Percentiles rank a stretch among this genome's conserved stretches.
Conservation (phyloP, 1,284 basidiomycete species). For the Golubevia pallescens region DNA sequence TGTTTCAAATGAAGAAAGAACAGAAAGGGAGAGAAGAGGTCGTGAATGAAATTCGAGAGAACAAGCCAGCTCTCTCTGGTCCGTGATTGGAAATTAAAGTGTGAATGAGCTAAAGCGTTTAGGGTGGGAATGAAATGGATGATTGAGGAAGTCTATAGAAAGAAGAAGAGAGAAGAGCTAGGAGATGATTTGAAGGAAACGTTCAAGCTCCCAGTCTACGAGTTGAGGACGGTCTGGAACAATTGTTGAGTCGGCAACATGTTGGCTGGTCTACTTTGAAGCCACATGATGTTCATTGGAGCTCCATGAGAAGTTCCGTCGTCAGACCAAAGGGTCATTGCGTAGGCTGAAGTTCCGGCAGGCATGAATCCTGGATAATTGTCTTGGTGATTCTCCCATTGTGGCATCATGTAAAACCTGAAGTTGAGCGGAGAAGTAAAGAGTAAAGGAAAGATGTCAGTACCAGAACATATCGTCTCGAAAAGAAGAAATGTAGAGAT, state of each 20-base stretch:
- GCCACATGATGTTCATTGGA: conserved; percentile 39
- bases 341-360: conserved; percentile 22
- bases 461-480: background rate
- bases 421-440: too few species aligned
- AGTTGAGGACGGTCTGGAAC: conserved; percentile 37
- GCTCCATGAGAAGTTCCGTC: conserved; percentile 23
- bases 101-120: too few species aligned
- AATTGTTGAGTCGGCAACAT: conserved; percentile 57
- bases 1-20: too few species aligned
- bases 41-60: too few species aligned
- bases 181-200: too few species aligned
- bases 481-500: background rate
- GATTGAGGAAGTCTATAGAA: too few species aligned
- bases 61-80: too few species aligned
- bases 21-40: too few species aligned
- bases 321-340: conserved; percentile 24
- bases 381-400: conserved; percentile 45
- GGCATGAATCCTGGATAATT: conserved; percentile 32
- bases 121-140: too few species aligned
- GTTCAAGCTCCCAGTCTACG: too few species aligned
- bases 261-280: conserved; percentile 37
- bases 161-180: too few species aligned
- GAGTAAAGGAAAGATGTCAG: background rate
- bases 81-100: too few species aligned
- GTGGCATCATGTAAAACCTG: conserved; percentile 35